These are phyloP conservation scores for Taphrina wiesneri DNA, from an alignment of 1,139 yeast genomes.

Conservation along the genomic window DNA sequence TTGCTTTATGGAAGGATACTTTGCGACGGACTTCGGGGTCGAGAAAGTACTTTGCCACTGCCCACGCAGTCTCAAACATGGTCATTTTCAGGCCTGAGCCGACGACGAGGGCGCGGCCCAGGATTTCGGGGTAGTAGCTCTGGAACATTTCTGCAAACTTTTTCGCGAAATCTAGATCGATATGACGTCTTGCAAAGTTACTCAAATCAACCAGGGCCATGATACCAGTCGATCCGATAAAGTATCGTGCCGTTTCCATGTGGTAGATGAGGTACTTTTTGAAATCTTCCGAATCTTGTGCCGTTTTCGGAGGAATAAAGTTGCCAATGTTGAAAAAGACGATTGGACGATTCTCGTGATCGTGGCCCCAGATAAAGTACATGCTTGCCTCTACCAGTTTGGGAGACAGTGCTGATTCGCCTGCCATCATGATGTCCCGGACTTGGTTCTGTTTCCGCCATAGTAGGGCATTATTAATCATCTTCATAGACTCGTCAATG, in stretches of 20 bases:
- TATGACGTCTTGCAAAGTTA: slow-evolving; percentile 54
- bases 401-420: slow-evolving; percentile 54
- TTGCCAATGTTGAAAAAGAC: slow-evolving; percentile 63
- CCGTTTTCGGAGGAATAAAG: slow-evolving; percentile 61
- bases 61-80: slow-evolving; percentile 35
- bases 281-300: slow-evolving; percentile 65
- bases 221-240: slow-evolving; percentile 62
- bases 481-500: slow-evolving; percentile 58
- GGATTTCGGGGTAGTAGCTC: slow-evolving; percentile 35
- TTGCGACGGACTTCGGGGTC: slow-evolving; percentile 34
- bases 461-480: slow-evolving; percentile 62
- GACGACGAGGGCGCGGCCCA: slow-evolving; percentile 35
- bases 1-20: slow-evolving; percentile 24
- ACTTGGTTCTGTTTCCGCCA: slow-evolving; percentile 68
- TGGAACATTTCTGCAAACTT: slow-evolving; percentile 34
- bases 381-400: slow-evolving; percentile 51
- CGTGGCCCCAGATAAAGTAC: slow-evolving; percentile 65
- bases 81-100: slow-evolving; percentile 35
- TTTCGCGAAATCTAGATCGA: slow-evolving; percentile 33
- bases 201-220: slow-evolving; percentile 73
- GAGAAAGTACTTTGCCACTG: slow-evolving; percentile 31
- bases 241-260: slow-evolving; percentile 67
- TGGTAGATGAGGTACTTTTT: slow-evolving; percentile 63
- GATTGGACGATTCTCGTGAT: slow-evolving; percentile 64
- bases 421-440: slow-evolving; percentile 57